Evolutionary conservation across 1,284 basidiomycete species (phyloP).

Genomic region (Ustanciosporium gigantosporum): DNA sequence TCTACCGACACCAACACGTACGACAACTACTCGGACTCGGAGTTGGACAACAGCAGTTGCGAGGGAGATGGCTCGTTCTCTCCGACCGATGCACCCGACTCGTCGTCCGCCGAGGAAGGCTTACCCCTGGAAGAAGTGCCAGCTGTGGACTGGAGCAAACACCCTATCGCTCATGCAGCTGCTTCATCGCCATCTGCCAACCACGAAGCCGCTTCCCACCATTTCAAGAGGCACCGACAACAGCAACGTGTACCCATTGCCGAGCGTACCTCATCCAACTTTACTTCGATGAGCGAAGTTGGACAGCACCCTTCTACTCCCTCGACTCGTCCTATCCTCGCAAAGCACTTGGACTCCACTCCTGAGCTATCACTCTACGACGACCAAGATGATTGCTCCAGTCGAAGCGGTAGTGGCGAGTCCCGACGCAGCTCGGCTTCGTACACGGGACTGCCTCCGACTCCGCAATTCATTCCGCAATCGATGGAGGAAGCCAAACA

Average conservation of each 20-base stretch:
- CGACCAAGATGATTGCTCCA: constrained; percentile 38
- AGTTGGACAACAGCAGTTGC: constrained; percentile 36
- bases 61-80: constrained; percentile 32
- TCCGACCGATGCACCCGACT: constrained; percentile 13
- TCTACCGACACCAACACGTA: constrained; percentile 6
- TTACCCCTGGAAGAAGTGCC: neutral
- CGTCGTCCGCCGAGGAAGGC: neutral
- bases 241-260: no score
- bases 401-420: constrained; percentile 39
- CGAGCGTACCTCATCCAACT: no score
- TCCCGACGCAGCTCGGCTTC: constrained; percentile 41
- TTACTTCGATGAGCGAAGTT: no score
- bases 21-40: constrained; percentile 32
- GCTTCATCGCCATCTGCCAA: constrained; percentile 1
- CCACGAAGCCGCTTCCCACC: neutral
- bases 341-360: no score
- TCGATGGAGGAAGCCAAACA: constrained; percentile 11
- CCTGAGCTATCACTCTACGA: constrained; percentile 6
- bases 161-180: constrained; percentile 14
- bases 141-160: constrained; percentile 18
- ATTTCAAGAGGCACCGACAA: no score
- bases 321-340: no score
- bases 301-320: no score
- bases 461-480: constrained; percentile 39
- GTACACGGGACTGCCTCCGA: constrained; percentile 49